A percentile compares a stretch with the other conserved stretches of the same genome.
Conservation (phyloP, 2,329 filamentous ascomycete genomes). For the Botrytis hyacinthi region DNA sequence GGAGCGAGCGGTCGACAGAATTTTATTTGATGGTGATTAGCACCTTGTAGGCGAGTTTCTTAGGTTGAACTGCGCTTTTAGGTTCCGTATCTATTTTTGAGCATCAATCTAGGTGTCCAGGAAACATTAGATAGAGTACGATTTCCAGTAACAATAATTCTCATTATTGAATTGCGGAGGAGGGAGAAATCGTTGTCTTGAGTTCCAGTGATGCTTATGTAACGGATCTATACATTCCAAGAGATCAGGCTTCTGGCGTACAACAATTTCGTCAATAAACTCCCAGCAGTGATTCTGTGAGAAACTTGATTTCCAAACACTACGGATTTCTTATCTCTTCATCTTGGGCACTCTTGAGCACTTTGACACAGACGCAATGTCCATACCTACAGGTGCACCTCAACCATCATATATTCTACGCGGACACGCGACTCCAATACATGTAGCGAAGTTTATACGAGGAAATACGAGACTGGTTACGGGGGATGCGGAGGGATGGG, state of each 20-base stretch:
- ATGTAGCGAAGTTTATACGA: conserved; percentile 70
- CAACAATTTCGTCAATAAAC: not conserved
- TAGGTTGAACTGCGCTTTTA: not conserved
- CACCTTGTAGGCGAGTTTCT: not conserved
- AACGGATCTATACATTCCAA: not conserved
- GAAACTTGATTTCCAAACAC: not conserved
- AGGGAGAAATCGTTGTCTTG: not conserved
- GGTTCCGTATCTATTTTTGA: not conserved
- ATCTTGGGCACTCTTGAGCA: not conserved
- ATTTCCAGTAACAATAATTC: not conserved
- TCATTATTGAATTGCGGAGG: not conserved
- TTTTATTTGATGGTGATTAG: not conserved
- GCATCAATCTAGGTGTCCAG: not conserved
- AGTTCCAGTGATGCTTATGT: not conserved
- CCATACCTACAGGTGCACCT: conserved; percentile 30
- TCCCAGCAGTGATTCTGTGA: not conserved
- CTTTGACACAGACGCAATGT: conserved; percentile 25
- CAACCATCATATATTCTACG: conserved; percentile 64
- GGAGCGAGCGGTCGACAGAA: not conserved
- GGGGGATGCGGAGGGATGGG: conserved; percentile 86
- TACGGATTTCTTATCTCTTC: not conserved
- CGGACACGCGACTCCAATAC: conserved; percentile 79
- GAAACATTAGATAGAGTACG: not conserved
- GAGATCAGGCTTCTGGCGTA: not conserved
- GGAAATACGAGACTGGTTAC: conserved; percentile 75